A percentile compares a stretch with the other conserved stretches of the same genome.
Evolutionary conservation across 2,329 filamentous ascomycete species (phyloP).

Genomic region (Colletotrichum tofieldiae): DNA sequence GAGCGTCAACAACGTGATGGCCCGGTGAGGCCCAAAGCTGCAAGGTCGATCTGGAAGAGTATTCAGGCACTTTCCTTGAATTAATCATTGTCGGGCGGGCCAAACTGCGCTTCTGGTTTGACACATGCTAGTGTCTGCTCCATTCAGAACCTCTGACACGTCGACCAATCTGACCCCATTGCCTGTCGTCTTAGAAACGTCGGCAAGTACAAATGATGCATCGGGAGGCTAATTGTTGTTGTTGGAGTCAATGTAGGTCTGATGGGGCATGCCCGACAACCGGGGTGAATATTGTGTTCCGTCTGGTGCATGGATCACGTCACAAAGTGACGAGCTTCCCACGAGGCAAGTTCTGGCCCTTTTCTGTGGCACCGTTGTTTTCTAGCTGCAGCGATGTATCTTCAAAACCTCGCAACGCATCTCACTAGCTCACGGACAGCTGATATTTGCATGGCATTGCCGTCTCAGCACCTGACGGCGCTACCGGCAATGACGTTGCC

Average conservation of each 20-base stretch:
- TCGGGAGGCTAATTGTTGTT: background rate
- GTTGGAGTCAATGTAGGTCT: slow-evolving; percentile 1
- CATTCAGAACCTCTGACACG: slow-evolving; percentile 26
- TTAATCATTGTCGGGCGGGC: background rate
- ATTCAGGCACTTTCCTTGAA: slow-evolving; percentile 25
- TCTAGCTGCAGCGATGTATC: too few species aligned
- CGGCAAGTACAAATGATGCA: background rate
- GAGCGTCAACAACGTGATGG: slow-evolving; percentile 15
- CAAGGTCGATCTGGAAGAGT: slow-evolving; percentile 17
- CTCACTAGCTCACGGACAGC: background rate
- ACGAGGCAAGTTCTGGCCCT: background rate
- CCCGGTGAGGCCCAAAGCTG: slow-evolving; percentile 38
- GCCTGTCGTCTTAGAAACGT: slow-evolving; percentile 33
- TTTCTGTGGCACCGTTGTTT: background rate
- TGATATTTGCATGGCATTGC: background rate
- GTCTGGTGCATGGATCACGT: slow-evolving; percentile 1
- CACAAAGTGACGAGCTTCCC: background rate
- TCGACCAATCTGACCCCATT: slow-evolving; percentile 24
- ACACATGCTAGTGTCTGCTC: slow-evolving; percentile 25
- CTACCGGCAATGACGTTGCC: background rate
- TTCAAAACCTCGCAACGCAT: background rate
- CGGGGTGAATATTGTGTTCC: background rate
- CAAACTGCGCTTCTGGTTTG: slow-evolving; percentile 16
- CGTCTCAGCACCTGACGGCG: background rate
- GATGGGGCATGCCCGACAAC: background rate